Evolutionary conservation across 176 grass and related monocot genomes (phyloP), one percentile per base, ranked within the genome.

Genomic region (Rhynchospora tenuis): DNA sequence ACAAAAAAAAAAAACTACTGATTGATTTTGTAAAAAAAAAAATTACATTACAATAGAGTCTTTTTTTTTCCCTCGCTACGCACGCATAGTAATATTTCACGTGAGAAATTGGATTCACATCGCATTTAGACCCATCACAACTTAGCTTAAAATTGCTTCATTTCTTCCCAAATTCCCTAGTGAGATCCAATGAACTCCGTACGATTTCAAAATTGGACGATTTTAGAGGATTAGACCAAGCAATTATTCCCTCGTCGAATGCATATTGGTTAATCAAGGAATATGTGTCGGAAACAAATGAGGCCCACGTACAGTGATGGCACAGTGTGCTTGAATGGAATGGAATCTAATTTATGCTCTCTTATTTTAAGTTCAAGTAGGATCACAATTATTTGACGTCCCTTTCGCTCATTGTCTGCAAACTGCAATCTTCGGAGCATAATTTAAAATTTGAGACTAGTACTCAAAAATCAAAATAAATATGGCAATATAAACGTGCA

Each of bases 201-300:
- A 19, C 7, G 27, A 77, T 56, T 77, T 77, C 27, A 56, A 29
- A 29, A 7, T 13, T 12, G 22, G 15, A 10, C 7, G 7, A 77
- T 77, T 77, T 24, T 26, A 77, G 73, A 77, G 73, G 12, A 74
- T 50, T 4, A 56, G 4, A 31, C 26, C 7, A 23, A 56, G 26
- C 24, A 77, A 77, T 77, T 77, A 77, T 77, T 77, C 50, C 51
- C 48, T 76, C 26, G 29, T 77, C 47, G 13, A 77, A 52, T 16
- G 8, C 24, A 55, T 47, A 76, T 55, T 55, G 73, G 73, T 77
- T 56, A 26, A 56, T 56, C 26, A 77, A 46, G 26, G 73, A 77
- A 77, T 77, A 77, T 77, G 73, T 77, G 73, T 77, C 73, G 73
- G 73, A 29, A 3, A 77, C 14, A 3, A 6, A 13, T 17, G 12